Conservation (phyloP, 1,139 yeast genomes). For the Kodamaea sp. region DNA sequence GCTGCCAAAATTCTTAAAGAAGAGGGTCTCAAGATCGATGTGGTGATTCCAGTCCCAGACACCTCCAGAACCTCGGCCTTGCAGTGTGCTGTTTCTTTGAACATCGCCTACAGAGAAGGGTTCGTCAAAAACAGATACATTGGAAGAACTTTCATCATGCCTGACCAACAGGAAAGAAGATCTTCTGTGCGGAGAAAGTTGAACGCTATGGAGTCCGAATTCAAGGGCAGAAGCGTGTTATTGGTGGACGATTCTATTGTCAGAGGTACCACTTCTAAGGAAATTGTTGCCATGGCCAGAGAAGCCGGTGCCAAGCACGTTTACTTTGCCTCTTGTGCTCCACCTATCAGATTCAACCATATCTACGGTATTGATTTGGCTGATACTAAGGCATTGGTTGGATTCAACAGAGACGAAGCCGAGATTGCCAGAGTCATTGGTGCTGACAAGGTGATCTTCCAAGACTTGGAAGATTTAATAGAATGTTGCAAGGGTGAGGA, state of each 20-base stretch:
- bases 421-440: conserved; percentile 81
- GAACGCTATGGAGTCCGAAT: conserved; percentile 95
- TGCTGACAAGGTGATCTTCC: conserved; percentile 90
- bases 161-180: conserved; percentile 91
- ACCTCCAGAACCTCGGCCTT: conserved; percentile 94
- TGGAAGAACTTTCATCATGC: conserved; percentile 98
- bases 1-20: conserved; percentile 70
- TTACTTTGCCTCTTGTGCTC: conserved; percentile 95
- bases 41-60: conserved; percentile 97
- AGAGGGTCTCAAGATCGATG: conserved; percentile 70
- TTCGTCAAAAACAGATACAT: conserved; percentile 95
- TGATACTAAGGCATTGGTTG: conserved; percentile 91
- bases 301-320: conserved; percentile 97
- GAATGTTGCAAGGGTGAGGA: conserved; percentile 68
- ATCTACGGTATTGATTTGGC: conserved; percentile 97
- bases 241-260: conserved; percentile 97
- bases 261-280: conserved; percentile 95
- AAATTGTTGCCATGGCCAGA: conserved; percentile 94
- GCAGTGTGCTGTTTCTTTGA: conserved; percentile 82
- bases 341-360: conserved; percentile 93
- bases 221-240: conserved; percentile 80
- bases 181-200: conserved; percentile 92
- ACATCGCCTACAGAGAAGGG: conserved; percentile 91
- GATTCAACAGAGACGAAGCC: conserved; percentile 71
- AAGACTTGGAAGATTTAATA: conserved; percentile 76